Conservation (phyloP, 108 stramenopile species). For the Ochromonas danica region DNA sequence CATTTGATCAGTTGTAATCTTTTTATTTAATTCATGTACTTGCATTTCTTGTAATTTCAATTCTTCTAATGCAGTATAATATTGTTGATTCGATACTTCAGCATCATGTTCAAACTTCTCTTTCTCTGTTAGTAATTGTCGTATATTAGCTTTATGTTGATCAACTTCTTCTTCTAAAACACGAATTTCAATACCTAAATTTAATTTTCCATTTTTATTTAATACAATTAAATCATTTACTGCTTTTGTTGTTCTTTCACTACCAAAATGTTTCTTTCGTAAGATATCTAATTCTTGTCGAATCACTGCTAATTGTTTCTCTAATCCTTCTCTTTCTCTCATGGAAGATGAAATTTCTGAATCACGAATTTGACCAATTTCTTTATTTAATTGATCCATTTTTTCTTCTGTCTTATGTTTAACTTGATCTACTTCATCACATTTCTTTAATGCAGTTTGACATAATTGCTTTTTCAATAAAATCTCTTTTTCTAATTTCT, state of each 20-base stretch:
- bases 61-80: slow-evolving; percentile 55
- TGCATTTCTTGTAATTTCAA: slow-evolving; percentile 59
- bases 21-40: slow-evolving; percentile 57
- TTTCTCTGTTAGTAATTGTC: not conserved
- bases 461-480: slow-evolving; percentile 24
- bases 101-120: slow-evolving; percentile 51
- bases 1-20: slow-evolving; percentile 44
- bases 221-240: slow-evolving; percentile 2
- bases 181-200: not conserved
- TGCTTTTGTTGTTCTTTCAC: slow-evolving; percentile 22
- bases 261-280: not conserved
- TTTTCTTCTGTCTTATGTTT: slow-evolving; percentile 12
- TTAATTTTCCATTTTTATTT: slow-evolving; percentile 11
- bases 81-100: slow-evolving; percentile 39
- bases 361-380: slow-evolving; percentile 3
- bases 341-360: not conserved
- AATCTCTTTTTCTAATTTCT: slow-evolving; percentile 43
- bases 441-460: not conserved
- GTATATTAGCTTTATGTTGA: slow-evolving; percentile 6
- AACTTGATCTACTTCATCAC: slow-evolving; percentile 32
- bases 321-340: slow-evolving; percentile 30
- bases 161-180: slow-evolving; percentile 31
- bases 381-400: not conserved
- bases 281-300: slow-evolving; percentile 10
- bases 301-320: not conserved